Conservation (phyloP, 345 rosid genomes). For the Cardiospermum halicacabum region DNA sequence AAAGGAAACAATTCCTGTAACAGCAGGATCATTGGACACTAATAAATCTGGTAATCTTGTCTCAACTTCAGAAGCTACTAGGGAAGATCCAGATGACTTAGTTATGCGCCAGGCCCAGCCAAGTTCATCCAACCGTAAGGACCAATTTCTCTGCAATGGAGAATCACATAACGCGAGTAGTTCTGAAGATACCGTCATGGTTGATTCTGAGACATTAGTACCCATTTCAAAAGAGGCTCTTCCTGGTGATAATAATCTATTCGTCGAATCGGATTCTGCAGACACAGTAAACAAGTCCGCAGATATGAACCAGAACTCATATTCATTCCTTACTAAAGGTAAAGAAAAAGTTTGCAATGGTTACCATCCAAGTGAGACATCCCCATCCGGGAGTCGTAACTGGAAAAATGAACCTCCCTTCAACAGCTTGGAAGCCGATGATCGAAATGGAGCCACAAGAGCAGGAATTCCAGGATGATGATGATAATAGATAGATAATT, state of each 20-base stretch:
- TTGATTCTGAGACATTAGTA: constrained; percentile 7
- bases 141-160: constrained; percentile 6
- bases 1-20: constrained; percentile 16
- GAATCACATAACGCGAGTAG: background rate
- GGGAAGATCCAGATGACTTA: constrained; percentile 15
- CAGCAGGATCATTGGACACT: constrained; percentile 7
- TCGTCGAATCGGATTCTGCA: constrained; percentile 4
- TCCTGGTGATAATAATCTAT: constrained; percentile 6
- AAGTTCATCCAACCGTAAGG: constrained; percentile 10
- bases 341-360: constrained; percentile 13
- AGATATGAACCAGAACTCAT: background rate
- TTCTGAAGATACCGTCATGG: constrained; percentile 10
- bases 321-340: constrained; percentile 12
- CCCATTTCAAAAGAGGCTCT: constrained; percentile 9
- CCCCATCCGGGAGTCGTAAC: constrained; percentile 9
- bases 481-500: background rate
- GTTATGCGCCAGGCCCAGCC: constrained; percentile 1
- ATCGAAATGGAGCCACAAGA: constrained; percentile 18
- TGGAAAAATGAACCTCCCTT: constrained; percentile 18
- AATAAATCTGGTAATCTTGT: constrained; percentile 17
- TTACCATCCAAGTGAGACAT: constrained; percentile 8
- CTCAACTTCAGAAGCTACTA: constrained; percentile 14
- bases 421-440: constrained; percentile 7
- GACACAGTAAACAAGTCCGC: constrained; percentile 9
- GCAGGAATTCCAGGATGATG: constrained; percentile 16